A percentile compares a stretch with the other conserved stretches of the same genome.
Evolutionary conservation across 2,329 filamentous ascomycete genomes (phyloP).

Genomic region (Penicillium sp.): DNA sequence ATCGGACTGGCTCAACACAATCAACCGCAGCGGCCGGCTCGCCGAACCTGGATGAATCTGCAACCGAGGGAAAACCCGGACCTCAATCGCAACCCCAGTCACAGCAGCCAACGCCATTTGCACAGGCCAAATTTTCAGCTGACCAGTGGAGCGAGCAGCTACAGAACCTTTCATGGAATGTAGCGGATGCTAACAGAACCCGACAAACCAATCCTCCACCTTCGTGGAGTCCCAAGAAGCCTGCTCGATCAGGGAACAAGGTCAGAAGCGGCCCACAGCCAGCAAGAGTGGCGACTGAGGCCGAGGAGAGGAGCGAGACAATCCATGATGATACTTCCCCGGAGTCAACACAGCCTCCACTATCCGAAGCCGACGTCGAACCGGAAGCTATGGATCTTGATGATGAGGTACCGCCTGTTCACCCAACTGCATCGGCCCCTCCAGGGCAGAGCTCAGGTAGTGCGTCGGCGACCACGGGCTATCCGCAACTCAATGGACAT

Average conservation of each 20-base stretch:
- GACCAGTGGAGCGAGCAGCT: constrained; percentile 46
- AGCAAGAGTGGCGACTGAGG: constrained; percentile 44
- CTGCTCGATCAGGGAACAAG: constrained; percentile 32
- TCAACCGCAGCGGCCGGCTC: constrained; percentile 22
- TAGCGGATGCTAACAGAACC: constrained; percentile 33
- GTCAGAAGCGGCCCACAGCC: constrained; percentile 35
- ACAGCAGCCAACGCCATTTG: constrained; percentile 36
- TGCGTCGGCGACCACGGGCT: constrained; percentile 15
- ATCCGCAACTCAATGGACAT: constrained; percentile 23
- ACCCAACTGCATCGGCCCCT: constrained; percentile 4
- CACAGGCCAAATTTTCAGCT: constrained; percentile 40
- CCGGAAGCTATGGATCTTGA: constrained; percentile 54
- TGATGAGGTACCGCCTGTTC: constrained; percentile 35
- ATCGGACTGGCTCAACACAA: constrained; percentile 24
- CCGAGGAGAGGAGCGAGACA: constrained; percentile 42
- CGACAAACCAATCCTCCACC: constrained; percentile 32
- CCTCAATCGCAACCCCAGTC: constrained; percentile 9
- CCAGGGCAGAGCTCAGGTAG: constrained; percentile 7
- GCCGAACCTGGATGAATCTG: constrained; percentile 24
- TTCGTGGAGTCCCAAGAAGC: constrained; percentile 41
- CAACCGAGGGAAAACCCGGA: constrained; percentile 16
- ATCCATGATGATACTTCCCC: constrained; percentile 26
- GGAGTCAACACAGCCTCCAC: constrained; percentile 17
- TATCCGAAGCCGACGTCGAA: constrained; percentile 39
- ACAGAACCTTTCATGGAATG: constrained; percentile 37